phyloP scores from a whole-genome alignment of 2,329 filamentous ascomycete genomes.

The Plectosphaerella plurivora region DNA sequence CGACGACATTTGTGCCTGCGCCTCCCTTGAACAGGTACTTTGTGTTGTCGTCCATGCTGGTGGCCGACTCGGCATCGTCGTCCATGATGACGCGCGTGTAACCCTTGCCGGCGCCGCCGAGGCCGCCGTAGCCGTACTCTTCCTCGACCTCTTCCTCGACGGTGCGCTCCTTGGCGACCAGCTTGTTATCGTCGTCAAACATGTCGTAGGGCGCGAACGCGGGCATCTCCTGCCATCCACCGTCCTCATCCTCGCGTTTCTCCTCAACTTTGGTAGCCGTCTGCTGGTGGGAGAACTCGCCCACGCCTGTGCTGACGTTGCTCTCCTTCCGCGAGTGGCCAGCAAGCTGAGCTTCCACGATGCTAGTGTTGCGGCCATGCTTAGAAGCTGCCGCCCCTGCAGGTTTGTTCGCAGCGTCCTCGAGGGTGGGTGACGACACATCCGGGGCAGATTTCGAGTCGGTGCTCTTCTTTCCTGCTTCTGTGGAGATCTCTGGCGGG shows the following conservation, averaged over 20 bases:
- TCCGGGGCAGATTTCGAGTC: not conserved
- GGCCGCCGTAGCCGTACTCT: conserved; percentile 64
- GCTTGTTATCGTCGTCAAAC: conserved; percentile 87
- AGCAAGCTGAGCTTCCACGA: not conserved
- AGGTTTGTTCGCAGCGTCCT: not conserved
- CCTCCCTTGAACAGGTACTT: conserved; percentile 86
- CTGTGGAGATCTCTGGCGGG: not conserved
- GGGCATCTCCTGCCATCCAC: conserved; percentile 89
- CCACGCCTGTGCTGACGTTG: conserved; percentile 28
- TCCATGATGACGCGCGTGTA: conserved; percentile 95
- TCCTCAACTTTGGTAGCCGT: conserved; percentile 55
- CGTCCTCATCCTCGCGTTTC: conserved; percentile 56
- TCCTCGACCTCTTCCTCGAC: conserved; percentile 67
- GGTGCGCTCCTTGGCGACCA: conserved; percentile 76
- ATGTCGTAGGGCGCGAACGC: conserved; percentile 89
- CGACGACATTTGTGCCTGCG: conserved; percentile 52
- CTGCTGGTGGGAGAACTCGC: conserved; percentile 89
- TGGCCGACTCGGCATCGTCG: conserved; percentile 89
- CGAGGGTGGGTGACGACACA: not conserved
- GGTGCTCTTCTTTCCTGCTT: not conserved
- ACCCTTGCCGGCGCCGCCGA: conserved; percentile 88
- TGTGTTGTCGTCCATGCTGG: conserved; percentile 96
- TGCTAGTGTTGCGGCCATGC: not conserved
- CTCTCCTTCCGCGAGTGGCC: conserved; percentile 25
- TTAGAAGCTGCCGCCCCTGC: not conserved